These are phyloP conservation scores for Rubia tinctorum DNA, from an alignment of 305 asterid species.

Conservation along the genomic window DNA sequence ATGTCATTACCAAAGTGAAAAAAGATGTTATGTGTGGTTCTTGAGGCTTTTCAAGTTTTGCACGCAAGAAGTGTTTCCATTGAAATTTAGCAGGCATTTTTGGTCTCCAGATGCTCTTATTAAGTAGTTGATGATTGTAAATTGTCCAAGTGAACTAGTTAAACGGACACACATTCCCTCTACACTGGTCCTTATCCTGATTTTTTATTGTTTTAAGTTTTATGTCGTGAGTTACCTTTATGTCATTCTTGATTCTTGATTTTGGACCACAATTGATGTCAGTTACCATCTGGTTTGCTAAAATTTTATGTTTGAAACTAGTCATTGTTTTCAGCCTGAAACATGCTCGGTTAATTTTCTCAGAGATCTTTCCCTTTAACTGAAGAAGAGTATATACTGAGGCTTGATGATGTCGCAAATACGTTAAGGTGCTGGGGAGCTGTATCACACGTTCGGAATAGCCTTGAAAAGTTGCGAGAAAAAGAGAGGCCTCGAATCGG, in stretches of 20 bases:
- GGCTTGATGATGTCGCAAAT: constrained; percentile 96
- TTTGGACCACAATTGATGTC: not conserved
- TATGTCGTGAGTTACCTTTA: not conserved
- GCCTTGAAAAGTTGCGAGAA: constrained; percentile 57
- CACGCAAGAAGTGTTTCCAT: not conserved
- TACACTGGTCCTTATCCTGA: not conserved
- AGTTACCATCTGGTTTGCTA: not conserved
- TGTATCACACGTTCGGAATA: constrained; percentile 84
- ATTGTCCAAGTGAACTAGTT: not conserved
- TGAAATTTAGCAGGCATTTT: not conserved
- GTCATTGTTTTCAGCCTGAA: constrained; percentile 22
- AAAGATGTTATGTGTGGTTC: not conserved
- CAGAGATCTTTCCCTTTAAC: constrained; percentile 89
- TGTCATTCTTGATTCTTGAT: not conserved
- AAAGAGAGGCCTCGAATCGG: constrained; percentile 93
- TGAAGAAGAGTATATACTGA: constrained; percentile 86
- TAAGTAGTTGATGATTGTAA: not conserved
- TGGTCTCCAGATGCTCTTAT: not conserved
- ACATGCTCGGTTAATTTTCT: constrained; percentile 22
- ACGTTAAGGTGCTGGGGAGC: constrained; percentile 97
- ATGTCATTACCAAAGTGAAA: not conserved
- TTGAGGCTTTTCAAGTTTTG: not conserved
- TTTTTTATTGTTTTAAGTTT: not conserved
- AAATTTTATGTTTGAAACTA: not conserved
- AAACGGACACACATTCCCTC: not conserved